Percentiles rank a stretch among this genome's conserved stretches.
These are phyloP conservation scores for Exophiala sp. DNA, from an alignment of 2,329 filamentous ascomycete species.

Conservation along the genomic window DNA sequence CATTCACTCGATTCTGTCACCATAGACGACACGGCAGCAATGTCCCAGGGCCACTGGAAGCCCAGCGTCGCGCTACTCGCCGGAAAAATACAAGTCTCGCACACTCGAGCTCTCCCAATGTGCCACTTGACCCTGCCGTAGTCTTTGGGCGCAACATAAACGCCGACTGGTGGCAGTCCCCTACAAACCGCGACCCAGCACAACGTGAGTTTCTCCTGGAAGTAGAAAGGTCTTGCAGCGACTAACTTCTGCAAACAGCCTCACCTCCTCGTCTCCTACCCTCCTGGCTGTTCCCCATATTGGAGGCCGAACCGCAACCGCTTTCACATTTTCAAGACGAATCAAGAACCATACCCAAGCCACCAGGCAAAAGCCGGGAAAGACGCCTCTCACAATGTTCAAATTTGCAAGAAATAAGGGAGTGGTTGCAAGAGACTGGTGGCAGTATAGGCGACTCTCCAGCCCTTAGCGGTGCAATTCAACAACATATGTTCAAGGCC, in stretches of 20 bases:
- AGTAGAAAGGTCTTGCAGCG: background rate
- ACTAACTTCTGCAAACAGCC: background rate
- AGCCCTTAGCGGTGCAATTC: background rate
- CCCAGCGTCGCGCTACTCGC: constrained; percentile 53
- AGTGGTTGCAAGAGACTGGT: background rate
- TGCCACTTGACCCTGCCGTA: constrained; percentile 38
- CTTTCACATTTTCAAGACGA: background rate
- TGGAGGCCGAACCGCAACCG: background rate
- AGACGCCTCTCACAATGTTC: constrained; percentile 7
- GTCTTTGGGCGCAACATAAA: constrained; percentile 35
- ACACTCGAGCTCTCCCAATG: constrained; percentile 30
- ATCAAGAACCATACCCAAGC: background rate
- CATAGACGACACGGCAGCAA: constrained; percentile 57
- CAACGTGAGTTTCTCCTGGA: background rate
- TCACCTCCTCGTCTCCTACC: constrained; percentile 9
- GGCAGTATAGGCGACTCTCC: constrained; percentile 9
- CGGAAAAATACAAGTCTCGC: constrained; percentile 53
- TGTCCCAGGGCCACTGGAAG: constrained; percentile 62
- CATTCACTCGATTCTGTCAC: constrained; percentile 47
- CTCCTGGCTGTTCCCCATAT: constrained; percentile 11
- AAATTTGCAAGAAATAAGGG: constrained; percentile 12
- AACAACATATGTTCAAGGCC: constrained; percentile 13
- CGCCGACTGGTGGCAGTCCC: constrained; percentile 25
- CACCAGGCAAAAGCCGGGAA: background rate
- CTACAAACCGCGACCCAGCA: background rate